Conservation (phyloP, 2,329 filamentous ascomycete species). For the Xylaria sp. region DNA sequence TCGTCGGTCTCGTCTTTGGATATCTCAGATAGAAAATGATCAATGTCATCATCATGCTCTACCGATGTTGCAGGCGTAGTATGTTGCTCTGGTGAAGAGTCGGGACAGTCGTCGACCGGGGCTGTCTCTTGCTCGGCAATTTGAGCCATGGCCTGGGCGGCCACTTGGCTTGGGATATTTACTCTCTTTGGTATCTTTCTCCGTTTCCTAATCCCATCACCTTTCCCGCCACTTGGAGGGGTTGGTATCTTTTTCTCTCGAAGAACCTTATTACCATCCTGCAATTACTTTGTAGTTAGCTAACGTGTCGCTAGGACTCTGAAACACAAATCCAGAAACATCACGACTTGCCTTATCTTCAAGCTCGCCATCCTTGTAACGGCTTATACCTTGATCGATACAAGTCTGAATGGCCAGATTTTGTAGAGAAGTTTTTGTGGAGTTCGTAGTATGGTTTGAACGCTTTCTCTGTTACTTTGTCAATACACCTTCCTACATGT, state of each 20-base stretch:
- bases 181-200: background rate
- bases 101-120: background rate
- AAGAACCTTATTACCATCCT: slow-evolving; percentile 5
- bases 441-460: slow-evolving; percentile 7
- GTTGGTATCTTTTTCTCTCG: background rate
- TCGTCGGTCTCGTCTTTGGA: background rate
- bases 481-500: background rate
- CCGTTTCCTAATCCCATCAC: background rate
- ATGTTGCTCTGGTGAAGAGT: background rate
- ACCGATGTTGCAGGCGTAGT: background rate
- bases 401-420: background rate
- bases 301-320: background rate
- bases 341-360: slow-evolving; percentile 15
- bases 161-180: background rate
- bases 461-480: slow-evolving; percentile 19
- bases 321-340: background rate
- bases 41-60: background rate
- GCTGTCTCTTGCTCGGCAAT: background rate
- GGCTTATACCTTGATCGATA: background rate
- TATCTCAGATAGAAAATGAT: background rate
- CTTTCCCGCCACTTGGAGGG: background rate
- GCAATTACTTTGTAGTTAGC: background rate
- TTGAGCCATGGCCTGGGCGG: background rate
- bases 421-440: background rate
- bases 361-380: background rate